Percentiles rank a stretch among this genome's conserved stretches.
Evolutionary conservation across 192 early-diverging fungal species (phyloP).

Genomic region (Backusella tuberculispora): DNA sequence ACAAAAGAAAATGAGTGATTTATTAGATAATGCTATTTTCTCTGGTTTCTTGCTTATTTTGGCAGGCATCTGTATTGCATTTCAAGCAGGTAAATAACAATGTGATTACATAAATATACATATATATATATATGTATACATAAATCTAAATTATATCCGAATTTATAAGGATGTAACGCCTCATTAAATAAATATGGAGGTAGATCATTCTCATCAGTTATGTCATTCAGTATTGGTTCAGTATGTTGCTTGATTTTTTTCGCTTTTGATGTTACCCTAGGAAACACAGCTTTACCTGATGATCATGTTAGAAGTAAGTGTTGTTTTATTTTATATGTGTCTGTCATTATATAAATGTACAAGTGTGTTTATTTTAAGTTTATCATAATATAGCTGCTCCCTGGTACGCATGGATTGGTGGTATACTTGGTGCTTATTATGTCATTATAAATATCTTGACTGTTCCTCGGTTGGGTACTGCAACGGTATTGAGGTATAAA

Average conservation of each 20-base stretch:
- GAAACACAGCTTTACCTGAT: conserved; percentile 26
- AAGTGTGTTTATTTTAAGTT: not conserved
- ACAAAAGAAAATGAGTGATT: not conserved
- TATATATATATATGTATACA: no score
- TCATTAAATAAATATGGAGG: conserved; percentile 32
- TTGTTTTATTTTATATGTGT: not conserved
- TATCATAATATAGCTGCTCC: conserved; percentile 40
- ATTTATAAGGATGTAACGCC: conserved; percentile 32
- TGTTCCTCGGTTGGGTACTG: conserved; percentile 54
- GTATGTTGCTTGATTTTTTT: conserved; percentile 33
- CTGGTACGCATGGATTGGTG: conserved; percentile 53
- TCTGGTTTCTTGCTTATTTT: conserved; percentile 20
- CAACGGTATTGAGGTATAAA: conserved; percentile 46
- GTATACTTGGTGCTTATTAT: conserved; percentile 49
- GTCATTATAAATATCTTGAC: conserved; percentile 57
- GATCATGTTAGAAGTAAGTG: conserved; percentile 19
- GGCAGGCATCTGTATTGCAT: conserved; percentile 30
- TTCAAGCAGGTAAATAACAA: conserved; percentile 34
- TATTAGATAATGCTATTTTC: conserved; percentile 10
- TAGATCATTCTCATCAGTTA: conserved; percentile 33
- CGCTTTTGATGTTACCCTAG: conserved; percentile 21
- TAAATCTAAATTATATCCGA: not conserved
- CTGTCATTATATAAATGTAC: not conserved
- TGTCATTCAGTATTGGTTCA: conserved; percentile 22
- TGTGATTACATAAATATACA: not conserved